Evolutionary conservation across 805 yeast species (phyloP).

Genomic region (Candida coleopterorum): DNA sequence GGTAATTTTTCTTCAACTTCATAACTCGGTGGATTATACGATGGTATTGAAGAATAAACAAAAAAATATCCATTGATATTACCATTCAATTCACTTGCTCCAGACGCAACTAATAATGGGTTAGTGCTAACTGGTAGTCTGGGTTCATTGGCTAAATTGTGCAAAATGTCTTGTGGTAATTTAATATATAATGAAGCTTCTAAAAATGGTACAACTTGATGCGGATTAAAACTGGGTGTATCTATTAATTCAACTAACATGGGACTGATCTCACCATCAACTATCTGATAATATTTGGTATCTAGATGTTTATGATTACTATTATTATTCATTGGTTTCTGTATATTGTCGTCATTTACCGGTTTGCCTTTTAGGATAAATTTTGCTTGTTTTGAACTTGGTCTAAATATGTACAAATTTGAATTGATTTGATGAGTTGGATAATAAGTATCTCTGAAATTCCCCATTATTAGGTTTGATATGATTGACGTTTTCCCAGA

Average conservation of each 20-base stretch:
- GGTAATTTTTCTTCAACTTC: conserved; percentile 19
- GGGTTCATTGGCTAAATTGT: conserved; percentile 61
- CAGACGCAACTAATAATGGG: conserved; percentile 70
- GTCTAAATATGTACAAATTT: conserved; percentile 49
- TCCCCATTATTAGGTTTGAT: conserved; percentile 43
- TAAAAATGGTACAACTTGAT: conserved; percentile 67
- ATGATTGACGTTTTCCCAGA: conserved; percentile 60
- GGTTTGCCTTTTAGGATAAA: conserved; percentile 20
- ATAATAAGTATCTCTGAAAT: conserved; percentile 63
- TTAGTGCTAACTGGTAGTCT: conserved; percentile 58
- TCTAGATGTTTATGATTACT: too few relatives aligned
- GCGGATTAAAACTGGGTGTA: conserved; percentile 66
- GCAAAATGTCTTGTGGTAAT: conserved; percentile 53
- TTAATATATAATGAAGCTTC: conserved; percentile 66
- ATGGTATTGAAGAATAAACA: conserved; percentile 67
- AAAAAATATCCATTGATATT: conserved; percentile 69
- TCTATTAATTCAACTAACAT: conserved; percentile 66
- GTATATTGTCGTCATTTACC: background rate
- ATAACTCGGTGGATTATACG: conserved; percentile 56
- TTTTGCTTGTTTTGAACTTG: conserved; percentile 22
- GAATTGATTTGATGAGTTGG: conserved; percentile 66
- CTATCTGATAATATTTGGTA: background rate
- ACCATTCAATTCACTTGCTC: conserved; percentile 74
- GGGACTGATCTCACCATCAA: conserved; percentile 33
- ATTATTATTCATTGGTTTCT: background rate